A percentile compares a stretch with the other conserved stretches of the same genome.
These are phyloP conservation scores for Penicillium mononematosum DNA, from an alignment of 495 filamentous ascomycete genomes.

Conservation along the genomic window DNA sequence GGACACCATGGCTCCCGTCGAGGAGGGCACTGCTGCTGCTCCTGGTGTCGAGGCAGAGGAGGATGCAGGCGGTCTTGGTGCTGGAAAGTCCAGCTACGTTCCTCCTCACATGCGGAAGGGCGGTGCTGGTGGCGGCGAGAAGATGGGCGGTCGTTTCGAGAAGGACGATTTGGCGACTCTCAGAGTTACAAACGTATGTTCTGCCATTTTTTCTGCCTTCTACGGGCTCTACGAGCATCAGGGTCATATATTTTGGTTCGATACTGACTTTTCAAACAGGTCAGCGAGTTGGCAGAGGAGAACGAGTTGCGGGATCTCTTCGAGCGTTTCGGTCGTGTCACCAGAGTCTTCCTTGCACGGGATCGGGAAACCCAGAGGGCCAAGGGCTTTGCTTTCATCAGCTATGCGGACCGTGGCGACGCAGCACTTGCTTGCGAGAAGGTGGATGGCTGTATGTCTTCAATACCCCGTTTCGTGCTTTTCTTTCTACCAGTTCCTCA, in stretches of 20 bases:
- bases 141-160: conserved; percentile 93
- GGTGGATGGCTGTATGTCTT: conserved; percentile 85
- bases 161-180: conserved; percentile 95
- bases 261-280: conserved; percentile 49
- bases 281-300: conserved; percentile 96
- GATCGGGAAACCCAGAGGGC: conserved; percentile 91
- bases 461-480: conserved; percentile 1
- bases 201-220: background rate
- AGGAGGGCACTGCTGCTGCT: conserved; percentile 59
- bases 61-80: conserved; percentile 58
- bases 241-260: conserved; percentile 11
- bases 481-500: background rate
- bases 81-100: conserved; percentile 79
- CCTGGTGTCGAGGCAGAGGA: conserved; percentile 51
- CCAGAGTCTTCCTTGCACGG: conserved; percentile 94
- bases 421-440: conserved; percentile 91
- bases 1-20: conserved; percentile 75
- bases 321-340: conserved; percentile 93
- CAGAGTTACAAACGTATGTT: conserved; percentile 91
- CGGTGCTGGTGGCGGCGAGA: conserved; percentile 66
- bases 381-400: conserved; percentile 98
- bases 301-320: conserved; percentile 93
- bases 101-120: conserved; percentile 86
- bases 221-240: background rate
- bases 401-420: conserved; percentile 83